Evolutionary conservation across 2,329 filamentous ascomycete genomes (phyloP).

Genomic region (Pseudogymnoascus sp.): DNA sequence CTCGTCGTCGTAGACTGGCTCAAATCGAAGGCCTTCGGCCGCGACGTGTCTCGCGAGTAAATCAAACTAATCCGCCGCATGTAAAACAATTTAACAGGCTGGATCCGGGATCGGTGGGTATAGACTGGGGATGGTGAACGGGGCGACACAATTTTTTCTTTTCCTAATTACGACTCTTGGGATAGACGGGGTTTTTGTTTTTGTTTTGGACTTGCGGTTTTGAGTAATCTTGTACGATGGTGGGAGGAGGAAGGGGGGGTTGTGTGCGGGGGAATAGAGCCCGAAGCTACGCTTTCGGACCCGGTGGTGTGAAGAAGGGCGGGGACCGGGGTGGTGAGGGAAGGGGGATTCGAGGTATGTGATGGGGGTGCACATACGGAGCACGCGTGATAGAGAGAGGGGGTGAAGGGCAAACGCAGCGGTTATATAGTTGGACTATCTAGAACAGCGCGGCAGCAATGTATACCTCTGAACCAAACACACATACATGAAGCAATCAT

Average conservation of each 20-base stretch:
- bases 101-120: constrained; percentile 11
- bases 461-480: not conserved
- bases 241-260: not conserved
- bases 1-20: constrained; percentile 91
- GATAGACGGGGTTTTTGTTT: constrained; percentile 4
- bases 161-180: constrained; percentile 10
- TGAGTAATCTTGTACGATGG: not conserved
- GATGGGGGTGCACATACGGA: not conserved
- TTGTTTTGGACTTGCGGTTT: not conserved
- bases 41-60: constrained; percentile 84
- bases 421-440: not conserved
- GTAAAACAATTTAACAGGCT: not conserved
- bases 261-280: not conserved
- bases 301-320: not conserved
- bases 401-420: not conserved
- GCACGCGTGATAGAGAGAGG: not conserved
- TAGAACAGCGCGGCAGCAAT: not conserved
- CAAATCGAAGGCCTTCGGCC: constrained; percentile 94
- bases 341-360: not conserved
- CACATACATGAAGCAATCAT: not conserved
- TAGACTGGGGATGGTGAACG: not conserved
- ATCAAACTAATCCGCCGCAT: not conserved
- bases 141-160: not conserved
- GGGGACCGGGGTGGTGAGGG: not conserved
- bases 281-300: no score